Evolutionary conservation across 441 rosid genomes (phyloP).

Genomic region (Syzygium malaccense): DNA sequence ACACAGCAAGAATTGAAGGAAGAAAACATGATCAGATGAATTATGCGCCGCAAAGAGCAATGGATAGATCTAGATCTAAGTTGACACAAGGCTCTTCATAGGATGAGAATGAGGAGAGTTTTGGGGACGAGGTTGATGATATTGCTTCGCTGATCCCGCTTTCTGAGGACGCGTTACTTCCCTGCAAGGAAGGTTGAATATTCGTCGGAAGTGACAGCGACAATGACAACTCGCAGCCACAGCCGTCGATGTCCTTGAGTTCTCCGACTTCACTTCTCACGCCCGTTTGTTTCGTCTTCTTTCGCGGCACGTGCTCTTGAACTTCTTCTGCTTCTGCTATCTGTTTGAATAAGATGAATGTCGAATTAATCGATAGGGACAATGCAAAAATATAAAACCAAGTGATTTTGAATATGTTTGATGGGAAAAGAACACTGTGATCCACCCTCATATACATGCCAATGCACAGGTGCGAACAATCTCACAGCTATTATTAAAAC

Average conservation of each 20-base stretch:
- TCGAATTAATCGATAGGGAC: not conserved
- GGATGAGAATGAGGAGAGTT: conserved; percentile 33
- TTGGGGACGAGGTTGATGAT: conserved; percentile 32
- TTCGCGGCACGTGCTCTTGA: conserved; percentile 7
- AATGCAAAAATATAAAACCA: not conserved
- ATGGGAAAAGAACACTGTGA: not conserved
- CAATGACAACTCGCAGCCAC: conserved; percentile 46
- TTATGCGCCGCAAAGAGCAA: conserved; percentile 58
- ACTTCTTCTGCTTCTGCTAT: not conserved
- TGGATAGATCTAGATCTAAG: conserved; percentile 74
- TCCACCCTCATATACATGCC: not conserved
- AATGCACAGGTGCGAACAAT: not conserved
- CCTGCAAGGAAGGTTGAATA: conserved; percentile 26
- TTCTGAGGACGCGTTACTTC: conserved; percentile 46
- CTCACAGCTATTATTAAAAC: not conserved
- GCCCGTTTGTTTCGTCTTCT: not conserved
- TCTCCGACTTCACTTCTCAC: conserved; percentile 8
- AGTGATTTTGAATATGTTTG: not conserved
- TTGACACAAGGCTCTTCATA: conserved; percentile 25
- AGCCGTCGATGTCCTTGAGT: conserved; percentile 6
- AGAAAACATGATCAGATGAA: not conserved
- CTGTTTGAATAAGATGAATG: not conserved
- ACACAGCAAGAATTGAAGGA: not conserved
- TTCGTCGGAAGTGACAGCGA: conserved; percentile 37
- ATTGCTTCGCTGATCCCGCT: conserved; percentile 70